phyloP scores from a whole-genome alignment of 108 stramenopile species.

The Pseudonitzschia pungens region DNA sequence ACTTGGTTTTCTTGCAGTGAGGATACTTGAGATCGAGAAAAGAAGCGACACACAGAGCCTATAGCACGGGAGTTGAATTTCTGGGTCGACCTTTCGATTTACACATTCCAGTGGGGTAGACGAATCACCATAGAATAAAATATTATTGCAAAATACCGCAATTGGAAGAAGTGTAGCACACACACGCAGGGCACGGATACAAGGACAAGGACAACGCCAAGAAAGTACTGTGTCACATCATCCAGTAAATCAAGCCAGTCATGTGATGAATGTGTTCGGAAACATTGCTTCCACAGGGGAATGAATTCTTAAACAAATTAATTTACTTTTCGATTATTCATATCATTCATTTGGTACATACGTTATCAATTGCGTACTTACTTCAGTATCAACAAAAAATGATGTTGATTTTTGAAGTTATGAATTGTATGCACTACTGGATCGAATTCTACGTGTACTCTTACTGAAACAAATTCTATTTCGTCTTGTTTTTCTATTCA shows the following conservation, averaged over 20 bases:
- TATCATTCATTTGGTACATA: not conserved
- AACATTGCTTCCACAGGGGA: not conserved
- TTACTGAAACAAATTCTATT: too few relatives aligned
- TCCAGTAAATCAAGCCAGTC: not conserved
- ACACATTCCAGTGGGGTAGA: not conserved
- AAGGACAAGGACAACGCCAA: not conserved
- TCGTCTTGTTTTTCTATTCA: too few relatives aligned
- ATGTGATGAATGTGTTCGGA: too few relatives aligned
- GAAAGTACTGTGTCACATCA: not conserved
- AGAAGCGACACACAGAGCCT: not conserved
- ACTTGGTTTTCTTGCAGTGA: slow-evolving; percentile 32
- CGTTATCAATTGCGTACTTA: too few relatives aligned
- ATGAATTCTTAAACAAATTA: not conserved
- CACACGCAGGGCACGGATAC: not conserved
- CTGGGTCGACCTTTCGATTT: not conserved
- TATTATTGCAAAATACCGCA: not conserved
- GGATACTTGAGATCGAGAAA: not conserved
- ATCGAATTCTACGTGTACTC: too few relatives aligned
- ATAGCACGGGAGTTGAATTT: not conserved
- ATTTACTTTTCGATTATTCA: not conserved
- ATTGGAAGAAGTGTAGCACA: slow-evolving; percentile 1
- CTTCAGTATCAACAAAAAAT: too few relatives aligned
- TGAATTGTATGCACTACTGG: too few relatives aligned
- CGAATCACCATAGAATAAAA: not conserved
- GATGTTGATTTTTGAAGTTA: too few relatives aligned